These are phyloP conservation scores for Terfezia boudieri DNA, from an alignment of 495 filamentous ascomycete species.

Conservation along the genomic window DNA sequence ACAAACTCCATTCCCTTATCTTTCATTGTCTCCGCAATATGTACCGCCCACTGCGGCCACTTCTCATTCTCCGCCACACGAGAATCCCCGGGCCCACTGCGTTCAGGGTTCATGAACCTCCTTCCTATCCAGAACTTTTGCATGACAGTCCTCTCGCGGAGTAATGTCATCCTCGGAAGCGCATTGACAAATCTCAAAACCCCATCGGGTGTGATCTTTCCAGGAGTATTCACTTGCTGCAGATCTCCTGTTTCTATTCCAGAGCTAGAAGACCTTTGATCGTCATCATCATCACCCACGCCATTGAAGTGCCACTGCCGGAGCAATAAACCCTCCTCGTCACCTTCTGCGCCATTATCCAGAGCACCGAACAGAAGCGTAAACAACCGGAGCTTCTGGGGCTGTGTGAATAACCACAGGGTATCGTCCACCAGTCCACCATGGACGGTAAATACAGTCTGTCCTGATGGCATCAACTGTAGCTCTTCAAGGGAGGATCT, in stretches of 20 bases:
- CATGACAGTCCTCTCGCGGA: too few species aligned
- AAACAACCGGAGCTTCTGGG: neutral
- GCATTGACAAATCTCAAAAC: too few species aligned
- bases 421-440: neutral
- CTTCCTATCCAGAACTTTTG: too few species aligned
- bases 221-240: too few species aligned
- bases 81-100: too few species aligned
- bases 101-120: too few species aligned
- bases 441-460: neutral
- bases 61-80: too few species aligned
- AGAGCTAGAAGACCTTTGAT: neutral
- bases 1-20: too few species aligned
- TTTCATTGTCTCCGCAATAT: too few species aligned
- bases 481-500: neutral
- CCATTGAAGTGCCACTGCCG: neutral
- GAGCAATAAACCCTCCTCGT: neutral
- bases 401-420: neutral
- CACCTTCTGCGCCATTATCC: neutral
- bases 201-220: too few species aligned
- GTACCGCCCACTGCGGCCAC: too few species aligned
- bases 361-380: neutral
- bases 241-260: neutral
- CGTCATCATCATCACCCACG: neutral
- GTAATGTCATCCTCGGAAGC: too few species aligned
- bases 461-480: neutral